Evolutionary conservation across 2,329 filamentous ascomycete species (phyloP).

Genomic region (Nothomitra cinnamomea): DNA sequence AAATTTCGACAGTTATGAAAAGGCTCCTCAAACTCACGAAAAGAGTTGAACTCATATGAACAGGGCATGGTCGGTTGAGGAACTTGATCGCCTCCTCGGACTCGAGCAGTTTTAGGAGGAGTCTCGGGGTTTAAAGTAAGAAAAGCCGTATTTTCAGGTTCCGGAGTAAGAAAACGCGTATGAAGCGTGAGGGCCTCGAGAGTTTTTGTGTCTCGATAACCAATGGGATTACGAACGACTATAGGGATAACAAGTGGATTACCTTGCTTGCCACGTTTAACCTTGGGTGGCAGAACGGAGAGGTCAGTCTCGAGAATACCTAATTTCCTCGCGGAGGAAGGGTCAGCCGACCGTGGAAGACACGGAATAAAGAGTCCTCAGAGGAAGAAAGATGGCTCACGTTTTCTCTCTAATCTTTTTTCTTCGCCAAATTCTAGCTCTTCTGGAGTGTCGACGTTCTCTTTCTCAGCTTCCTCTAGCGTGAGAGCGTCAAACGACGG

Average conservation of each 20-base stretch:
- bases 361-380: not conserved
- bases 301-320: not conserved
- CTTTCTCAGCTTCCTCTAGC: conserved; percentile 30
- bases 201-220: no score
- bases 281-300: not conserved
- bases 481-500: conserved; percentile 30
- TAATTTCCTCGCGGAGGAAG: not conserved
- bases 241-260: not conserved
- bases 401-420: conserved; percentile 30
- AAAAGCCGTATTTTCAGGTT: no score
- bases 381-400: conserved; percentile 12
- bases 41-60: no score
- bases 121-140: no score
- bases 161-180: no score
- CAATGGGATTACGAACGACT: not conserved
- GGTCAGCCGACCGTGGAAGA: not conserved
- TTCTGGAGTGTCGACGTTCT: conserved; percentile 31
- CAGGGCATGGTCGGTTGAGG: no score
- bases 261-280: not conserved
- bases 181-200: no score
- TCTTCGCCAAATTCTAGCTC: conserved; percentile 31
- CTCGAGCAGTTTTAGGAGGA: no score
- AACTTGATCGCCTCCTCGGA: no score
- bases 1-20: no score
- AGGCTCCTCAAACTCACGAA: no score